Evolutionary conservation across 1,139 yeast species (phyloP), one percentile per base, ranked within the genome.

Genomic region (Taphrina deformans): DNA sequence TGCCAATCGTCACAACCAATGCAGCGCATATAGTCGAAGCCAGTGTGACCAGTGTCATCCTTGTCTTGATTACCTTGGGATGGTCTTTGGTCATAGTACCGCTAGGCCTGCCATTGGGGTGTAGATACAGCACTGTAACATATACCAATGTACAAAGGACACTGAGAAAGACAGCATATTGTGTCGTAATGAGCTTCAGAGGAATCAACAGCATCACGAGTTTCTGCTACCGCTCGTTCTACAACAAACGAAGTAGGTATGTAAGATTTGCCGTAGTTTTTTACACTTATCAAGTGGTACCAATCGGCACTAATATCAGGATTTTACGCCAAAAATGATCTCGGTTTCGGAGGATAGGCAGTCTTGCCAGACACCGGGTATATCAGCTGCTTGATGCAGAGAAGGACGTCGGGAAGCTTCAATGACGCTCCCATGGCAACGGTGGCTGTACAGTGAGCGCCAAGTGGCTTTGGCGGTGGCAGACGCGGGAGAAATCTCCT

Each of bases 11-110:
- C 79, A 70, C 66, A 67, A 70, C 41, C 69, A 65, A 18, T 59
- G 65, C 67, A 58, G 79, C 73, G 1, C 71, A 65, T 5, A 76
- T 64, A 2, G 76, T 55, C 16, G 81, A 72, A 12, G 71, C 70
- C 27, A 75, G 65, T 58, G 82, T 75, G 53, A 82, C 74, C 2
- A 73, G 61, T 1, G 73, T 66, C 18, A 82, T 76, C 31, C 85
- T 76, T 16, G 66, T 68, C 33, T 79, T 70, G 31, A 85, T 75
- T 65, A 80, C 78, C 12, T 67, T 61, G 1, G 73, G 72, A 66
- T 74, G 75, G 60, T 76, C 75, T 41, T 78, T 66, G 10, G 69
- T 67, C 38, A 68, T 68, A 9, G 69, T 65, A 7, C 68, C 60
- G 16, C 75, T 70, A 1, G 77, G 77, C 45, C 78, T 64, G 7